Conservation (phyloP, 2,329 filamentous ascomycete species). For the Colletotrichum gloeosporioides region DNA sequence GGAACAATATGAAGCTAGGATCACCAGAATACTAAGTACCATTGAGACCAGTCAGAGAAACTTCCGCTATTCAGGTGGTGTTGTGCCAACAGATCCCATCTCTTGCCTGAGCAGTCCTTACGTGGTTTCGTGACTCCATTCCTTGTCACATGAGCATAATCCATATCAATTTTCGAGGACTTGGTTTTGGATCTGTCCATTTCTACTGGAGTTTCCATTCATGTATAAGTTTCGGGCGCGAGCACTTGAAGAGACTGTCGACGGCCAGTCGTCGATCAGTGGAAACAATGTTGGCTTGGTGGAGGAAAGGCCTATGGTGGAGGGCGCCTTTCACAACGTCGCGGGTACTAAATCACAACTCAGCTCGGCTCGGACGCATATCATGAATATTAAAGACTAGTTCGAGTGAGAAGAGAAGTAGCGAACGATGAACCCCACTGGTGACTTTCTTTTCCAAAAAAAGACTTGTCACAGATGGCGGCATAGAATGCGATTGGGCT, state of each 20-base stretch:
- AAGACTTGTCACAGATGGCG: neutral
- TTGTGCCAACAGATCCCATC: neutral
- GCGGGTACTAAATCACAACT: neutral
- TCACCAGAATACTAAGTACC: neutral
- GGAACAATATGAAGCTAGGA: neutral
- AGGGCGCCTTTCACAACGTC: neutral
- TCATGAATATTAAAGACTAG: fast-evolving
- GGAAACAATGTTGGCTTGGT: neutral
- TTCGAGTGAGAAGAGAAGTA: neutral
- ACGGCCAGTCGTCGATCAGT: neutral
- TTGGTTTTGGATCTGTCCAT: neutral
- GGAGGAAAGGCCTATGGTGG: neutral
- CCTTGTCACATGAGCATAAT: neutral
- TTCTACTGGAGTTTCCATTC: neutral
- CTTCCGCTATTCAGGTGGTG: neutral
- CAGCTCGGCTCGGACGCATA: neutral
- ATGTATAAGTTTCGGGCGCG: neutral
- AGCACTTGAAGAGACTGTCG: fast-evolving
- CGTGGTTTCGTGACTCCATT: neutral
- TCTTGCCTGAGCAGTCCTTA: neutral
- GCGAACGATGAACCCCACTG: neutral
- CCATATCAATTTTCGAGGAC: neutral
- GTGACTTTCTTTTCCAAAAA: neutral
- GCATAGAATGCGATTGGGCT: neutral
- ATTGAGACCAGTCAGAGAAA: neutral